Evolutionary conservation across 1,139 yeast genomes (phyloP).

Genomic region (Nakaseomyces nivariensis): DNA sequence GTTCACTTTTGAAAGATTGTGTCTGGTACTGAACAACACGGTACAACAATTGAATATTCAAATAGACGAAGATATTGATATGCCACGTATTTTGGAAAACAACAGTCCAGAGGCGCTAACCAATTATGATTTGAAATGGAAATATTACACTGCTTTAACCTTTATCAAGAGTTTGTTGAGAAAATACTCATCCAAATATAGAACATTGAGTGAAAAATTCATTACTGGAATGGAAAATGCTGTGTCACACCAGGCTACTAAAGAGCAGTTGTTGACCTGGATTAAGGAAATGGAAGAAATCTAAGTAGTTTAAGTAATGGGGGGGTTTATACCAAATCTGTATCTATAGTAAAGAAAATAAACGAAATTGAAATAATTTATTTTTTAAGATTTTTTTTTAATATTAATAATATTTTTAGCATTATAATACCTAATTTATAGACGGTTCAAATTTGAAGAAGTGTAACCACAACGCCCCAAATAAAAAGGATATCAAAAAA

Average conservation of each 20-base stretch:
- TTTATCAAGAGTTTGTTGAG: constrained; percentile 33
- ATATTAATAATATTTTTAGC: background rate
- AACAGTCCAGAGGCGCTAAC: constrained; percentile 14
- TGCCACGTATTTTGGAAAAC: constrained; percentile 23
- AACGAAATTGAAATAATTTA: background rate
- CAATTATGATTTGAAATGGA: constrained; percentile 30
- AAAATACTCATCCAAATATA: constrained; percentile 31
- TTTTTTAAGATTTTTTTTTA: background rate
- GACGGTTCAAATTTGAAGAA: too few relatives aligned
- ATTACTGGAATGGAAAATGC: constrained; percentile 17
- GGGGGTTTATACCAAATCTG: background rate
- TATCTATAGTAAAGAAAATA: background rate
- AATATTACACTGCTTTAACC: constrained; percentile 30
- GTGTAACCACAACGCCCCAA: too few relatives aligned
- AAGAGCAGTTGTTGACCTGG: constrained; percentile 26
- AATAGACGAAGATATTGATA: constrained; percentile 20
- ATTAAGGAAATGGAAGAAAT: constrained; percentile 28
- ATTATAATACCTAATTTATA: background rate
- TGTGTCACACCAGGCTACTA: constrained; percentile 27
- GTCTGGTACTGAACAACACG: constrained; percentile 33
- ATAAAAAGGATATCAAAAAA: too few relatives aligned
- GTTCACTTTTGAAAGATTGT: constrained; percentile 33
- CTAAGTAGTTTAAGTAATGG: background rate
- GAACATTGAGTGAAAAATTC: constrained; percentile 19
- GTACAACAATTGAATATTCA: constrained; percentile 22